phyloP scores from a whole-genome alignment of 1,284 basidiomycete genomes.

The Ustilago bromivora region DNA sequence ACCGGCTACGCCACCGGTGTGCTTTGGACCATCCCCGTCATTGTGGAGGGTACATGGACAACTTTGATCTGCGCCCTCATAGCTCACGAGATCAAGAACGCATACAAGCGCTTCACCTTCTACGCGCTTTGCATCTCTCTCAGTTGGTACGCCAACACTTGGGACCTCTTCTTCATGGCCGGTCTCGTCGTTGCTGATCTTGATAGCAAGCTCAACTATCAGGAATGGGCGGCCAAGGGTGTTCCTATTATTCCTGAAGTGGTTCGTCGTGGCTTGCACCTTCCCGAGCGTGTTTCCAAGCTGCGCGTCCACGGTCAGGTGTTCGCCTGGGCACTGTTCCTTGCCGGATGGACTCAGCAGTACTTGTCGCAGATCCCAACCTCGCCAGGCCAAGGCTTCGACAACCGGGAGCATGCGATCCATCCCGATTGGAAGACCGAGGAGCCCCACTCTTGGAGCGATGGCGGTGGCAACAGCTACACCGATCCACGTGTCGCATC shows the following conservation, averaged over 20 bases:
- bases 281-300: slow-evolving; percentile 38
- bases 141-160: slow-evolving; percentile 61
- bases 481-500: slow-evolving; percentile 46
- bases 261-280: slow-evolving; percentile 21
- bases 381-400: slow-evolving; percentile 37
- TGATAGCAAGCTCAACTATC: slow-evolving; percentile 63
- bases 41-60: slow-evolving; percentile 62
- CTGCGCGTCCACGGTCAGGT: slow-evolving; percentile 52
- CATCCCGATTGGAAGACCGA: slow-evolving; percentile 55
- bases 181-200: slow-evolving; percentile 62
- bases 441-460: slow-evolving; percentile 35
- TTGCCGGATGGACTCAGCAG: slow-evolving; percentile 47
- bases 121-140: slow-evolving; percentile 57
- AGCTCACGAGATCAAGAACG: slow-evolving; percentile 62
- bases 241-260: slow-evolving; percentile 44
- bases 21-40: slow-evolving; percentile 65
- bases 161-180: slow-evolving; percentile 65
- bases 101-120: slow-evolving; percentile 60
- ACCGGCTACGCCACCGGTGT: slow-evolving; percentile 64
- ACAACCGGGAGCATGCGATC: slow-evolving; percentile 43
- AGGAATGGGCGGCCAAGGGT: slow-evolving; percentile 47
- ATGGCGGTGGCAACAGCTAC: slow-evolving; percentile 34
- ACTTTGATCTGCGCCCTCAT: slow-evolving; percentile 56
- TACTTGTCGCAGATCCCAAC: slow-evolving; percentile 46
- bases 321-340: slow-evolving; percentile 61